Base-by-base conservation (phyloP, 495 filamentous ascomycete species). In the Annulohypoxylon bovei region DNA sequence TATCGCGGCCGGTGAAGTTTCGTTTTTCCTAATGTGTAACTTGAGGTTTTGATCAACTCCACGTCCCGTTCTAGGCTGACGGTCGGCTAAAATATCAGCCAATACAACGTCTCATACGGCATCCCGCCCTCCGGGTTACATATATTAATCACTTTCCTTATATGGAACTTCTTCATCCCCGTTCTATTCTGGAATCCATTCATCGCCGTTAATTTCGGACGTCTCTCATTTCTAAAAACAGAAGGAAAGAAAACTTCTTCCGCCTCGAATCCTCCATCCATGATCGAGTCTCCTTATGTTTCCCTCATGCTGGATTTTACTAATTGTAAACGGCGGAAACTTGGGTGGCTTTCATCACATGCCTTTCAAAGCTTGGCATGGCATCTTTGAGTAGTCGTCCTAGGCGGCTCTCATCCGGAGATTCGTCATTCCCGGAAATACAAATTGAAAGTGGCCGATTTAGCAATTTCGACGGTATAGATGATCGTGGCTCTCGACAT, bases 361-460 rank as follows among this genome's bases (percentile, higher is more conserved):
- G 65, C 46, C 46, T 47, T 25, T 30, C 55, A 16, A 14, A 30
- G 52, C 37, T 53, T 52, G 57, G 28, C 23, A 77, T 76, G 75
- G 65, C 68, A 61, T 70, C 56, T 56, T 58, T 74, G 30, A 68
- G 46, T 59, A 68, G 55, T 55, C 69, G 56, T n/a, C 62, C 65
- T 39, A 68, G 77, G 44, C 72, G 73, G 61, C 47, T 70, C 39
- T 71, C 71, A 16, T 82, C 79, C 14, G 68, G 74, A 55, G 78
- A 75, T 40, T 82, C 81, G 11, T 80, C 82, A 7, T 69, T 76
- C 46, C 73, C 78, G 1, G 75, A 76, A 28, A 73, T 77, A 16
- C 67, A 62, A 27, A 68, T 63, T 11, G 66, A 71, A 40, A 74
- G 50, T 39, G 75, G 76, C 20, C 64, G 61, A 32, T 46, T 72